These are phyloP conservation scores for Butyriboletus loyo DNA, from an alignment of 768 basidiomycete species.

Conservation along the genomic window DNA sequence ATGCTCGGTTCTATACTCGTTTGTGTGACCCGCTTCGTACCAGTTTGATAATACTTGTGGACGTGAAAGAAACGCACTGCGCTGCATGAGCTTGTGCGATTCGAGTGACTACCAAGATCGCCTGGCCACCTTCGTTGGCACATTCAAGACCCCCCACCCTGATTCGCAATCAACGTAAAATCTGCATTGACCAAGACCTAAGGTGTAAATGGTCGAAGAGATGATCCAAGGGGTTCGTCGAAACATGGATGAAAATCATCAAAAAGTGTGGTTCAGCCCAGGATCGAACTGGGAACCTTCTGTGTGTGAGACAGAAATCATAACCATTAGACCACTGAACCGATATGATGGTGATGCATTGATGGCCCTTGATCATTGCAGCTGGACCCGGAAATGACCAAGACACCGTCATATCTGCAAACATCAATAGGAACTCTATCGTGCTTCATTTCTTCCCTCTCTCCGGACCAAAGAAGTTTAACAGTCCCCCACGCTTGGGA, in stretches of 20 bases:
- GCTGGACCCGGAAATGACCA: too few relatives aligned
- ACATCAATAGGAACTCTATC: neutral
- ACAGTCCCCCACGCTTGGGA: constrained; percentile 26
- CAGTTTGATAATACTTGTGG: neutral
- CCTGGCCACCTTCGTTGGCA: too few relatives aligned
- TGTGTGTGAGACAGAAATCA: constrained; percentile 51
- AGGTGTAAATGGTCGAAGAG: too few relatives aligned
- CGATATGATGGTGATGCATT: rapidly evolving
- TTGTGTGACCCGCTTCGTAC: neutral
- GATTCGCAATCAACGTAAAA: neutral
- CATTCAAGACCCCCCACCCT: neutral
- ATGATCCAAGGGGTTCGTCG: too few relatives aligned
- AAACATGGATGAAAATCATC: neutral
- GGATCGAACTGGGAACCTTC: constrained; percentile 49
- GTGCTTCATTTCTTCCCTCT: constrained; percentile 24
- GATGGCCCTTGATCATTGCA: too few relatives aligned
- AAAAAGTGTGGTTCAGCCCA: constrained; percentile 37
- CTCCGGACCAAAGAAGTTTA: constrained; percentile 34
- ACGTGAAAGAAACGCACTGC: neutral
- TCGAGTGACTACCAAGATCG: neutral
- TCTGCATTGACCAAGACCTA: neutral
- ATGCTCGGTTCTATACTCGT: neutral
- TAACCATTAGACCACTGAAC: constrained; percentile 49
- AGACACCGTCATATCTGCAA: too few relatives aligned
- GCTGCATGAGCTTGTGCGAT: neutral